These are phyloP conservation scores for Phlebiopsis gigantea DNA, from an alignment of 768 basidiomycete species.

Conservation along the genomic window DNA sequence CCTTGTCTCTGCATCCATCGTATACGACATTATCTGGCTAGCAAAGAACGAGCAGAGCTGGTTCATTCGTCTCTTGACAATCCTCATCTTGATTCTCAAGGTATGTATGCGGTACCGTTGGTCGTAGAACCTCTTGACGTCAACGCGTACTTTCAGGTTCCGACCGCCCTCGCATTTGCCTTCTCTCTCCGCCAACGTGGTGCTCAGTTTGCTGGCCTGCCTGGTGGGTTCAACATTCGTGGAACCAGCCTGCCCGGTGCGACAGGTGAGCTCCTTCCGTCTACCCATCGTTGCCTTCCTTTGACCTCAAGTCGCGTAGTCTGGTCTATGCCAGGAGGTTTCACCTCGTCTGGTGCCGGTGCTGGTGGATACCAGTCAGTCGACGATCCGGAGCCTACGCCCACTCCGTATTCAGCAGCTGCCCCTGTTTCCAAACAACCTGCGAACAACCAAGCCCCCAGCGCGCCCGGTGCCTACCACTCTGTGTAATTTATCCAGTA, in stretches of 20 bases:
- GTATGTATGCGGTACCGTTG: constrained; percentile 19
- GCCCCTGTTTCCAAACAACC: constrained; percentile 15
- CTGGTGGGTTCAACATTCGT: constrained; percentile 27
- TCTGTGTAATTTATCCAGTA: constrained; percentile 19
- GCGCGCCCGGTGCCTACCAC: constrained; percentile 29
- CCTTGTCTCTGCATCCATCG: constrained; percentile 51
- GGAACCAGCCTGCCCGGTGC: constrained; percentile 29
- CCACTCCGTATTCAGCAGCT: constrained; percentile 21
- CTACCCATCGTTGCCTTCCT: background rate
- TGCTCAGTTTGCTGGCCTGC: constrained; percentile 26
- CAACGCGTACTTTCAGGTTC: constrained; percentile 20
- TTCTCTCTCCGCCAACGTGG: constrained; percentile 32
- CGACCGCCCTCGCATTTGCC: constrained; percentile 31
- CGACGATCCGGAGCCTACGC: constrained; percentile 23
- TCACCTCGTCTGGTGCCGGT: constrained; percentile 25
- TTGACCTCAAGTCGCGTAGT: constrained; percentile 19
- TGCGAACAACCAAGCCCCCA: background rate
- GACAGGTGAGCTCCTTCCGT: constrained; percentile 24
- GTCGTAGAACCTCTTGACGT: background rate
- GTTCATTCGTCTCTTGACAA: constrained; percentile 49
- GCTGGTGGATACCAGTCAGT: constrained; percentile 34
- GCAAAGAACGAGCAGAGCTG: constrained; percentile 47
- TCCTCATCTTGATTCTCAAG: constrained; percentile 34
- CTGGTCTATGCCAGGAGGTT: constrained; percentile 41
- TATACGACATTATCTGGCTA: constrained; percentile 75